Conservation (phyloP, 176 grass and related monocot genomes). For the Eleusine indica region DNA sequence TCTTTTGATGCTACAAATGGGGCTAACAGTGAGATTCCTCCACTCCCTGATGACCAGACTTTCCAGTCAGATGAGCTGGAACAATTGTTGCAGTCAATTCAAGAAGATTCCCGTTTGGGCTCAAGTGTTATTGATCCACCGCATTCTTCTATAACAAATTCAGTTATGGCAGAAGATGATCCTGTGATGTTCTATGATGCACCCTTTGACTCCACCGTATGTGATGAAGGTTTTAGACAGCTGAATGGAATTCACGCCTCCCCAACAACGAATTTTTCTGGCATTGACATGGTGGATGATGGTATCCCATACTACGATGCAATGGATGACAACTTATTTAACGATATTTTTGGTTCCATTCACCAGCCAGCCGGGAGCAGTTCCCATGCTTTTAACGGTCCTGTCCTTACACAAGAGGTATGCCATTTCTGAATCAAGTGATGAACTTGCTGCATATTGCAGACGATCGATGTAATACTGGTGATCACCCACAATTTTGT, state of each 20-base stretch:
- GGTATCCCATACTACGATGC: constrained; percentile 68
- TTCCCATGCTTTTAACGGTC: constrained; percentile 40
- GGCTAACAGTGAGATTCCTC: constrained; percentile 42
- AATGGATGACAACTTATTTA: constrained; percentile 64
- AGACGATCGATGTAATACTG: constrained; percentile 38
- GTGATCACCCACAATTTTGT: constrained; percentile 46
- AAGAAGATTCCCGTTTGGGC: constrained; percentile 43
- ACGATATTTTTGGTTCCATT: constrained; percentile 49
- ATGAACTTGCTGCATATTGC: constrained; percentile 25
- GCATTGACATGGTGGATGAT: constrained; percentile 62
- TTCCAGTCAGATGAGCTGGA: constrained; percentile 52
- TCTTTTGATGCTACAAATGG: constrained; percentile 37
- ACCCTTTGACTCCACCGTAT: constrained; percentile 46
- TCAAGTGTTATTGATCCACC: constrained; percentile 34
- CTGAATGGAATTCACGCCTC: constrained; percentile 53
- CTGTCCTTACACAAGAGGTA: constrained; percentile 60
- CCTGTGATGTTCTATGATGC: constrained; percentile 65
- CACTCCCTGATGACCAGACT: constrained; percentile 29
- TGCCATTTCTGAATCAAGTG: constrained; percentile 27
- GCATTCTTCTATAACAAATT: constrained; percentile 35
- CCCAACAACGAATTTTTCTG: constrained; percentile 44
- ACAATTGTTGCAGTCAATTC: constrained; percentile 43
- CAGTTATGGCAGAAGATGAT: constrained; percentile 51
- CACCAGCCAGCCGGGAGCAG: constrained; percentile 43
- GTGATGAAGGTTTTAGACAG: constrained; percentile 53